phyloP scores from a whole-genome alignment of 2,329 filamentous ascomycete genomes.

The Monilinia fructigena region DNA sequence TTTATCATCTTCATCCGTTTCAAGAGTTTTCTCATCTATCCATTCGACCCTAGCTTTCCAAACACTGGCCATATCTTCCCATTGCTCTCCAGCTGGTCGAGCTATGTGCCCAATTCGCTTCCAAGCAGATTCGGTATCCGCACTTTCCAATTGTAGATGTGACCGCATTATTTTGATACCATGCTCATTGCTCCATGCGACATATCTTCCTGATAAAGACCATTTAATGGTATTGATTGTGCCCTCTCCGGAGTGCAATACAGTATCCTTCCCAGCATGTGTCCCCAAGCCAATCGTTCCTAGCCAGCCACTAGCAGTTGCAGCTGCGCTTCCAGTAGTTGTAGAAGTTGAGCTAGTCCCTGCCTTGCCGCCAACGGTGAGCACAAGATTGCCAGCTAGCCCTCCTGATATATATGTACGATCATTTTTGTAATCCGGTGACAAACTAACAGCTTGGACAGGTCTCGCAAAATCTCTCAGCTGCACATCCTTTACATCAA shows the following conservation, averaged over 20 bases:
- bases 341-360: constrained; percentile 82
- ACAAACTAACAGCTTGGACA: constrained; percentile 88
- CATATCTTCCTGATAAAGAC: constrained; percentile 88
- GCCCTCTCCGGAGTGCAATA: constrained; percentile 90
- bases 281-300: constrained; percentile 79
- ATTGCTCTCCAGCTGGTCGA: constrained; percentile 78
- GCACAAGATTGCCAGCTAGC: constrained; percentile 78
- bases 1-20: constrained; percentile 62
- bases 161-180: constrained; percentile 98
- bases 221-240: constrained; percentile 89
- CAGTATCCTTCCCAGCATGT: constrained; percentile 77
- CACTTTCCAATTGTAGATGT: constrained; percentile 73
- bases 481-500: constrained; percentile 86
- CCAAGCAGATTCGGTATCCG: constrained; percentile 82
- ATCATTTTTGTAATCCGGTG: constrained; percentile 89
- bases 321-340: constrained; percentile 77
- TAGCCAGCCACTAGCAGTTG: constrained; percentile 85
- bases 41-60: constrained; percentile 93
- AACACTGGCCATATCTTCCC: constrained; percentile 94
- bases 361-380: constrained; percentile 77
- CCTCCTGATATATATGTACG: constrained; percentile 88
- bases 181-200: constrained; percentile 94
- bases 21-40: constrained; percentile 83
- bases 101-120: constrained; percentile 91
- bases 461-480: constrained; percentile 91